Percentiles rank a stretch among this genome's conserved stretches.
Conservation (phyloP, 768 basidiomycete species). For the Collybiopsis confluens region DNA sequence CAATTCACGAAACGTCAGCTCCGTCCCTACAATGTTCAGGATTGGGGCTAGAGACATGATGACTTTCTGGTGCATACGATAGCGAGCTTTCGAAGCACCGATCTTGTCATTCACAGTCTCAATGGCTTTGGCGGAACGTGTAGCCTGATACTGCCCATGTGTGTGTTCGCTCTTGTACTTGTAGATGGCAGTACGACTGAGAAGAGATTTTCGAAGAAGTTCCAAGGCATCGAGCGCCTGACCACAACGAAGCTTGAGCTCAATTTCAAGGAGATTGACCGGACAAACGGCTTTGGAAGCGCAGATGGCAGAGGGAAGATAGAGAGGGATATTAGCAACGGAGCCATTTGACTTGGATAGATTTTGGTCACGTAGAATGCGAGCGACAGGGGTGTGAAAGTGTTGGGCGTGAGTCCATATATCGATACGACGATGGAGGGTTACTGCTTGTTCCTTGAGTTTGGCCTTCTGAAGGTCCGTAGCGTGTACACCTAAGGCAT, state of each 20-base stretch:
- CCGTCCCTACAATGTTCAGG: slow-evolving; percentile 6
- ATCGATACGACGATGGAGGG: background rate
- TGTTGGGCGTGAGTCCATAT: too few relatives aligned
- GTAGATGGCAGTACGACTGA: slow-evolving; percentile 22
- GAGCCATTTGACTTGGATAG: too few relatives aligned
- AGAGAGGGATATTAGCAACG: slow-evolving; percentile 11
- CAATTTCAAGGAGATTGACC: slow-evolving; percentile 15
- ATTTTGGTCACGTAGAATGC: too few relatives aligned
- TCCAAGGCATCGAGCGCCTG: slow-evolving; percentile 25
- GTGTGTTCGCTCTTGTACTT: slow-evolving; percentile 24
- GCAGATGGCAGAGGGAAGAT: slow-evolving; percentile 16
- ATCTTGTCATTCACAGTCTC: slow-evolving; percentile 13
- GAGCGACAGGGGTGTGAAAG: too few relatives aligned
- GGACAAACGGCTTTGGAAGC: background rate
- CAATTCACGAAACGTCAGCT: slow-evolving; percentile 9
- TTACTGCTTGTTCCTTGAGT: background rate
- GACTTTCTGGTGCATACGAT: slow-evolving; percentile 7
- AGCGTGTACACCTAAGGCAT: too few relatives aligned
- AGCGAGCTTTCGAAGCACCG: slow-evolving; percentile 10
- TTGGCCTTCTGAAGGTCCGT: too few relatives aligned
- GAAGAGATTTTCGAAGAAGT: slow-evolving; percentile 23
- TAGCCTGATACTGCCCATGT: slow-evolving; percentile 22
- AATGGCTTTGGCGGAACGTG: slow-evolving; percentile 18
- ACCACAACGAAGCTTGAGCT: slow-evolving; percentile 23
- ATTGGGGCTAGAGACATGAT: background rate